Evolutionary conservation across 2,329 filamentous ascomycete species (phyloP).

Genomic region (Trichophyton equinum): DNA sequence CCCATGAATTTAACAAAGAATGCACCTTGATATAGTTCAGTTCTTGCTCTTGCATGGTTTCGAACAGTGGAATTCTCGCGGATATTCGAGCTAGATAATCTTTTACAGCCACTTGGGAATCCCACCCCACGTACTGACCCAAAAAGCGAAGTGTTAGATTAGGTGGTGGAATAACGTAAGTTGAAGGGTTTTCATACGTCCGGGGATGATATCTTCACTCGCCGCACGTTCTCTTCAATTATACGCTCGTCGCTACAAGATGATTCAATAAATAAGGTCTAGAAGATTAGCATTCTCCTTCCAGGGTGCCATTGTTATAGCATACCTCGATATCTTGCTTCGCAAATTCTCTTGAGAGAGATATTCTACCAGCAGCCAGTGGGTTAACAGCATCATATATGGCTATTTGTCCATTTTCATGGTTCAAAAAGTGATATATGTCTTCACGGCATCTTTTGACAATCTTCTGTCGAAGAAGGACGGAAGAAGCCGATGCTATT

Average conservation of each 20-base stretch:
- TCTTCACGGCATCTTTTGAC: slow-evolving; percentile 95
- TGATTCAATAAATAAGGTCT: slow-evolving; percentile 95
- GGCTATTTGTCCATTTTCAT: slow-evolving; percentile 94
- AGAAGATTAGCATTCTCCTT: slow-evolving; percentile 9
- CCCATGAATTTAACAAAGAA: not conserved
- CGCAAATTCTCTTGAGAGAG: slow-evolving; percentile 89
- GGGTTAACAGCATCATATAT: slow-evolving; percentile 98
- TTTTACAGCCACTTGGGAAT: slow-evolving; percentile 78
- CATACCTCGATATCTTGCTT: slow-evolving; percentile 84
- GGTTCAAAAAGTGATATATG: slow-evolving; percentile 89
- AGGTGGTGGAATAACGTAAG: not conserved
- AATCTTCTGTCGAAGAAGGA: slow-evolving; percentile 93
- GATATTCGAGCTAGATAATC: slow-evolving; percentile 85
- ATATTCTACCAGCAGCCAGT: slow-evolving; percentile 64
- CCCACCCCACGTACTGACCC: slow-evolving; percentile 71
- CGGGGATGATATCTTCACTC: slow-evolving; percentile 94
- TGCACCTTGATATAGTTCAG: slow-evolving; percentile 80
- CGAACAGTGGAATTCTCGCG: slow-evolving; percentile 85
- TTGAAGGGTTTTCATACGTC: slow-evolving; percentile 50
- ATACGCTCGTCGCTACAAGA: slow-evolving; percentile 88
- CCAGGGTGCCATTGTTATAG: not conserved
- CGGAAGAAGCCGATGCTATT: slow-evolving; percentile 64
- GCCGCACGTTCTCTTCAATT: slow-evolving; percentile 89
- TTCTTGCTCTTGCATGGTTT: slow-evolving; percentile 89
- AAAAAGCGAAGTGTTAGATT: slow-evolving; percentile 1